These are phyloP conservation scores for Tulasnella sp. DNA, from an alignment of 768 basidiomycete genomes.

Conservation along the genomic window DNA sequence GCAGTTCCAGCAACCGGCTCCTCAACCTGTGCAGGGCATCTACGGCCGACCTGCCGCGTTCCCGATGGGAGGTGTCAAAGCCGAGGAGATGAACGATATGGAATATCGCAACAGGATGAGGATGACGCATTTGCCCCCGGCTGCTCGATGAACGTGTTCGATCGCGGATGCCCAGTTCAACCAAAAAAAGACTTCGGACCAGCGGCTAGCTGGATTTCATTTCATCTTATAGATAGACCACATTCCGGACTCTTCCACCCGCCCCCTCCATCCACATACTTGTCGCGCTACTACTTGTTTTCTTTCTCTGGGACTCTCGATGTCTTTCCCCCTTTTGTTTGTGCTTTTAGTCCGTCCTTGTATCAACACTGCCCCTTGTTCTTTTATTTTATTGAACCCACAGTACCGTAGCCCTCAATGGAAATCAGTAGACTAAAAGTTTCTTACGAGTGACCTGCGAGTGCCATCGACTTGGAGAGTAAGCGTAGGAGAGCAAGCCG, in stretches of 20 bases:
- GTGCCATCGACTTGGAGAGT: not conserved
- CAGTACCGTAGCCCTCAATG: slow-evolving; percentile 14
- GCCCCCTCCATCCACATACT: not conserved
- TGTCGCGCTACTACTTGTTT: too few relatives aligned
- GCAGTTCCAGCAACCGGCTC: slow-evolving; percentile 17
- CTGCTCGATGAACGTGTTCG: not conserved
- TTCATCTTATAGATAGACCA: not conserved
- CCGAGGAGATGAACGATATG: slow-evolving; percentile 23
- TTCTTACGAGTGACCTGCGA: not conserved
- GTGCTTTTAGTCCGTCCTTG: not conserved
- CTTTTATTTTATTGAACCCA: slow-evolving; percentile 2
- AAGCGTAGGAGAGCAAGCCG: not conserved
- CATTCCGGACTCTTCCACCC: not conserved
- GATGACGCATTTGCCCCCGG: not conserved
- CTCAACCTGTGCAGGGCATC: slow-evolving; percentile 4
- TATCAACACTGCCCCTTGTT: not conserved
- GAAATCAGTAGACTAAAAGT: not conserved
- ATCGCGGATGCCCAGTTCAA: not conserved
- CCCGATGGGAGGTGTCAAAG: slow-evolving; percentile 8
- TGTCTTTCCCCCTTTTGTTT: not conserved
- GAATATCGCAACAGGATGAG: slow-evolving; percentile 3
- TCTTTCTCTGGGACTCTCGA: not conserved
- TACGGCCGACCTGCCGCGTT: not conserved
- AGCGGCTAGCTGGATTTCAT: not conserved
- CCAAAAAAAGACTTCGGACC: slow-evolving; percentile 3